phyloP scores from a whole-genome alignment of 2,329 filamentous ascomycete species.

The Botrytis fragariae region DNA sequence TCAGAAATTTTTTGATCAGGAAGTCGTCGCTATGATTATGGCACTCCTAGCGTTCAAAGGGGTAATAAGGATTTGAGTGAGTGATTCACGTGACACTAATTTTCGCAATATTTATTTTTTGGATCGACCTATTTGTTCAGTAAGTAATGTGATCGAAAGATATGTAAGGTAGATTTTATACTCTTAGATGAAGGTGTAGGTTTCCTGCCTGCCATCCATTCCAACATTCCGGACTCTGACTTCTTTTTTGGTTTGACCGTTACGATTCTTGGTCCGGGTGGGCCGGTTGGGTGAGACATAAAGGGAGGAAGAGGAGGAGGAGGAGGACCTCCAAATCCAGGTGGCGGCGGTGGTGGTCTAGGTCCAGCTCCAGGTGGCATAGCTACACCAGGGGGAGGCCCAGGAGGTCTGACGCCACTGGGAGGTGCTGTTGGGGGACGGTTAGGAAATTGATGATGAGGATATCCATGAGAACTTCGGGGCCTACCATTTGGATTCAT shows the following conservation, averaged over 20 bases:
- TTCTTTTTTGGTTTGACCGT: slow-evolving; percentile 22
- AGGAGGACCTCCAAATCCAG: slow-evolving; percentile 12
- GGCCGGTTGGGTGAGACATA: slow-evolving; percentile 12
- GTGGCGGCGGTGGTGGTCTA: slow-evolving; percentile 23
- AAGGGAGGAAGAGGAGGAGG: slow-evolving; percentile 14
- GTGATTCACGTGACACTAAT: slow-evolving; percentile 31
- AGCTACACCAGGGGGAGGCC: slow-evolving; percentile 21
- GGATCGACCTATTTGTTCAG: slow-evolving; percentile 29
- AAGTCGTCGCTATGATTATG: slow-evolving; percentile 16
- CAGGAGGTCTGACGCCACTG: slow-evolving; percentile 23
- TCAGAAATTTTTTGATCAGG: slow-evolving; percentile 7
- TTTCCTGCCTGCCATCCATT: slow-evolving; percentile 34
- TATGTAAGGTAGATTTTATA: slow-evolving; percentile 16
- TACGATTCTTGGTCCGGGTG: slow-evolving; percentile 8
- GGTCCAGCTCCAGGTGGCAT: slow-evolving; percentile 9
- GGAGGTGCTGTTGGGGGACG: slow-evolving; percentile 22
- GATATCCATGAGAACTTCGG: slow-evolving; percentile 23
- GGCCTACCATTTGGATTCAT: slow-evolving; percentile 20
- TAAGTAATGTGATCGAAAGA: slow-evolving; percentile 13
- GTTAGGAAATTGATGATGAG: slow-evolving; percentile 22
- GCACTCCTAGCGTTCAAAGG: slow-evolving; percentile 7
- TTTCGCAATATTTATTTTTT: slow-evolving; percentile 32
- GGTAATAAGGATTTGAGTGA: slow-evolving; percentile 6
- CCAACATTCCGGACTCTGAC: slow-evolving; percentile 29
- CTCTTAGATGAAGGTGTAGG: slow-evolving; percentile 35